A percentile compares a stretch with the other conserved stretches of the same genome.
Conservation (phyloP, 768 basidiomycete species). For the Auriscalpium orientale region DNA sequence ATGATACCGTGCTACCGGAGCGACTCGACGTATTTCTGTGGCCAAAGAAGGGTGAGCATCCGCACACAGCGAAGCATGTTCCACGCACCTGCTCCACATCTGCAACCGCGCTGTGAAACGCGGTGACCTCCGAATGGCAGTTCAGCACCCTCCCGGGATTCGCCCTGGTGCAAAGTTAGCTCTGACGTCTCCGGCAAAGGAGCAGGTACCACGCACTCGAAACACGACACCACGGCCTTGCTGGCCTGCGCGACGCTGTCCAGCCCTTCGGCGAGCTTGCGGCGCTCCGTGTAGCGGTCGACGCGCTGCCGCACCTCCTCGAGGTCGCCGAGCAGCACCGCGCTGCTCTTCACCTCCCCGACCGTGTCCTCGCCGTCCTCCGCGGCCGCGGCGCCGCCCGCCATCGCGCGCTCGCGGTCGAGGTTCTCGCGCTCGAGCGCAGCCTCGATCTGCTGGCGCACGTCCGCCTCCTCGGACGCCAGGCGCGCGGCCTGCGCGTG, state of each 20-base stretch:
- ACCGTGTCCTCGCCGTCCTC: constrained; percentile 24
- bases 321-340: constrained; percentile 62
- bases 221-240: constrained; percentile 65
- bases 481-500: constrained; percentile 58
- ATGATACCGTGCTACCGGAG: constrained; percentile 18
- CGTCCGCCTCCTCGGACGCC: constrained; percentile 59
- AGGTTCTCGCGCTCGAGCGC: constrained; percentile 86
- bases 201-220: constrained; percentile 42
- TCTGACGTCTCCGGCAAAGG: background rate
- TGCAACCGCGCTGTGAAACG: constrained; percentile 63
- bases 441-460: constrained; percentile 64
- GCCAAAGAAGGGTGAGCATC: constrained; percentile 2
- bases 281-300: constrained; percentile 57
- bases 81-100: constrained; percentile 57
- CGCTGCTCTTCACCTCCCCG: constrained; percentile 47
- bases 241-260: constrained; percentile 49
- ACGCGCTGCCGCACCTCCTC: constrained; percentile 68
- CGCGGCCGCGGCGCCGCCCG: constrained; percentile 27
- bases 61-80: background rate
- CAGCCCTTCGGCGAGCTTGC: constrained; percentile 40
- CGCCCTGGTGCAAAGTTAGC: constrained; percentile 17
- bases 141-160: constrained; percentile 52
- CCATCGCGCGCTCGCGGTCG: constrained; percentile 58
- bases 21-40: constrained; percentile 57
- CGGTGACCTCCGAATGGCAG: constrained; percentile 66